Percentiles rank a stretch among this genome's conserved stretches.
phyloP scores from a whole-genome alignment of 2,329 filamentous ascomycete species.

The Cucurbitaria berberidis region DNA sequence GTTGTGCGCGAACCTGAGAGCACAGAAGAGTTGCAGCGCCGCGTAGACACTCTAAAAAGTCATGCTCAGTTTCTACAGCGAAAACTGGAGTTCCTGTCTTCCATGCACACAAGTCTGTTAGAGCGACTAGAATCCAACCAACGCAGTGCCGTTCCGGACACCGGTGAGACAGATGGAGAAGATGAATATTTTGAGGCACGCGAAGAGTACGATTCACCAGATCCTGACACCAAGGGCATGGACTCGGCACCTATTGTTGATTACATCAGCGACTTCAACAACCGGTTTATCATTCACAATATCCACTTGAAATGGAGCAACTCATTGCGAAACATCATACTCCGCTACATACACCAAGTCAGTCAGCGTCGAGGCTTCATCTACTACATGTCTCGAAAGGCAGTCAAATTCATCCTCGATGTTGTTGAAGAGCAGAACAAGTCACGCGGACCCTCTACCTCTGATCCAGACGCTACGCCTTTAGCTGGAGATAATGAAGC shows the following conservation, averaged over 20 bases:
- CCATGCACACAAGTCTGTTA: slow-evolving; percentile 64
- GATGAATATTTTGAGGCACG: slow-evolving; percentile 56
- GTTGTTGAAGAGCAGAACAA: slow-evolving; percentile 94
- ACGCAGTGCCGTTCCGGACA: slow-evolving; percentile 53
- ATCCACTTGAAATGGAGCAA: slow-evolving; percentile 99
- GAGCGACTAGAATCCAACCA: slow-evolving; percentile 64
- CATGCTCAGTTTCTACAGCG: slow-evolving; percentile 63
- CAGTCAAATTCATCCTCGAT: slow-evolving; percentile 97
- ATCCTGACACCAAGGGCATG: slow-evolving; percentile 58
- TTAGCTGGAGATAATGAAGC: slow-evolving; percentile 61
- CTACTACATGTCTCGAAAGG: slow-evolving; percentile 94
- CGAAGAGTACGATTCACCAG: slow-evolving; percentile 59
- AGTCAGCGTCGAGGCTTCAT: slow-evolving; percentile 94
- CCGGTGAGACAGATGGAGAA: slow-evolving; percentile 50
- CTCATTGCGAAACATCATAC: slow-evolving; percentile 88
- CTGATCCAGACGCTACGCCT: slow-evolving; percentile 35
- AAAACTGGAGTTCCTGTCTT: slow-evolving; percentile 65
- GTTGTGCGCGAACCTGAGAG: slow-evolving; percentile 62
- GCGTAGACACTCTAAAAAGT: slow-evolving; percentile 61
- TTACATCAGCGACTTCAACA: slow-evolving; percentile 94
- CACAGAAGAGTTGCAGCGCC: slow-evolving; percentile 60
- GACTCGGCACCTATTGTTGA: slow-evolving; percentile 76
- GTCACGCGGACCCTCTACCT: slow-evolving; percentile 51
- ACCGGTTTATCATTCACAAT: slow-evolving; percentile 97
- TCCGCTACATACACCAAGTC: slow-evolving; percentile 97